Conservation (phyloP, 2,329 filamentous ascomycete species). For the Aspergillus alliaceus region DNA sequence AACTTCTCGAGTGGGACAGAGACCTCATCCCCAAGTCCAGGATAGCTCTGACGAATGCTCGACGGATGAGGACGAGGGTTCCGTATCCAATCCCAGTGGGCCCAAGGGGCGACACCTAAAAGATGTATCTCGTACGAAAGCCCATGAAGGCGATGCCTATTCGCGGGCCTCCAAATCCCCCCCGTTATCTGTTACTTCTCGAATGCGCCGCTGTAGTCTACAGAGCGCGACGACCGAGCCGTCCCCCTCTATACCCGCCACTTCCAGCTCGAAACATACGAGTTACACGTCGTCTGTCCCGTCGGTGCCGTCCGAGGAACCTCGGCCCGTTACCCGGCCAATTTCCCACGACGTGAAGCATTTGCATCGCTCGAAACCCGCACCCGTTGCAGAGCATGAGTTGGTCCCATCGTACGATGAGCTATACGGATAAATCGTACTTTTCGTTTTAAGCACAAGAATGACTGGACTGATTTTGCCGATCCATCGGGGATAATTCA, state of each 20-base stretch:
- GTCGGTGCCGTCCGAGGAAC: slow-evolving; percentile 27
- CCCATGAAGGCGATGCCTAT: slow-evolving; percentile 18
- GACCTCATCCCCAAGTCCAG: background rate
- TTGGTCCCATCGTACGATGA: slow-evolving; percentile 42
- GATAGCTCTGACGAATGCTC: slow-evolving; percentile 18
- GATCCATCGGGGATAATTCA: too few relatives aligned
- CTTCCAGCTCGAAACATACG: slow-evolving; percentile 32
- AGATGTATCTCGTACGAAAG: background rate
- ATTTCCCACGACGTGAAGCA: slow-evolving; percentile 23
- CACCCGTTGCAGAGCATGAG: slow-evolving; percentile 23
- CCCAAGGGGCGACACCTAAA: background rate
- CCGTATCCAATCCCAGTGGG: slow-evolving; percentile 3
- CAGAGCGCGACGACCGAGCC: slow-evolving; percentile 32
- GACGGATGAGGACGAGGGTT: slow-evolving; percentile 24
- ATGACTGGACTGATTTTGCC: too few relatives aligned
- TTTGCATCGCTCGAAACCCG: slow-evolving; percentile 13
- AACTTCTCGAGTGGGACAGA: background rate
- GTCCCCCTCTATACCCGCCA: slow-evolving; percentile 25
- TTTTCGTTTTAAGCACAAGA: background rate
- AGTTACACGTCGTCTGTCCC: slow-evolving; percentile 33
- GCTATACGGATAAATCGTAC: slow-evolving; percentile 36
- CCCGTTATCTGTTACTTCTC: slow-evolving; percentile 37
- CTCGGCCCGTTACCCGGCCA: slow-evolving; percentile 20
- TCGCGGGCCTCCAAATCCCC: slow-evolving; percentile 33
- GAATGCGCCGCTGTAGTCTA: slow-evolving; percentile 36